A percentile compares a stretch with the other conserved stretches of the same genome.
Evolutionary conservation across 257 asterid genomes (phyloP).

Genomic region (Knoxia roxburghii): DNA sequence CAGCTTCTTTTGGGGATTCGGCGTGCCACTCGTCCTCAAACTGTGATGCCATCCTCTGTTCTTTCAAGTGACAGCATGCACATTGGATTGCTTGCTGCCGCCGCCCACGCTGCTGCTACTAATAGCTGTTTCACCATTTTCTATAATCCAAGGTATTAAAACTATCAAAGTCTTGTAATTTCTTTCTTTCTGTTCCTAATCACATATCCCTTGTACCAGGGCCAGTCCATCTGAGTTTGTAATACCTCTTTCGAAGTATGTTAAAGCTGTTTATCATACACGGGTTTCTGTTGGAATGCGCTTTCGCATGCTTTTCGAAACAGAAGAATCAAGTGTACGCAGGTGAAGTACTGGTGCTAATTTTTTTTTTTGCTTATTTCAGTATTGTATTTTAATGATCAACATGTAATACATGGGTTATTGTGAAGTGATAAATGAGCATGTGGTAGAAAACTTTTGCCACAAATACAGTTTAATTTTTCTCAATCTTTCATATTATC

Average conservation of each 20-base stretch:
- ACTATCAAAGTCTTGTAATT: constrained; percentile 2
- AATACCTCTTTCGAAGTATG: constrained; percentile 83
- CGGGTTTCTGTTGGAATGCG: constrained; percentile 98
- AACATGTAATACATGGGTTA: neutral
- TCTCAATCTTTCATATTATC: neutral
- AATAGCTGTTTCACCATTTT: constrained; percentile 95
- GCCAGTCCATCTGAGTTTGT: constrained; percentile 97
- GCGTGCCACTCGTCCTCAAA: constrained; percentile 87
- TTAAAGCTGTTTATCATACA: constrained; percentile 86
- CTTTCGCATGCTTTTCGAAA: constrained; percentile 92
- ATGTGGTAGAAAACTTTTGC: constrained; percentile 1
- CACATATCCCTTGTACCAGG: constrained; percentile 41
- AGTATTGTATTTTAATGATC: neutral
- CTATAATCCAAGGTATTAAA: constrained; percentile 71
- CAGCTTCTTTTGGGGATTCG: constrained; percentile 95
- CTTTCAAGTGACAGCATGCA: constrained; percentile 99
- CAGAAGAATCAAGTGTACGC: constrained; percentile 98
- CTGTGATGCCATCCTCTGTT: constrained; percentile 98
- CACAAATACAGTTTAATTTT: neutral
- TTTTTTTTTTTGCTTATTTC: neutral
- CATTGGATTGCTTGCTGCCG: constrained; percentile 97
- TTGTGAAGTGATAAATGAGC: neutral
- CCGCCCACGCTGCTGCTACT: constrained; percentile 99
- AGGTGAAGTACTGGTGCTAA: constrained; percentile 41
- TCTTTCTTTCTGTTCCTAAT: constrained; percentile 9